Evolutionary conservation across 1,139 yeast species (phyloP).

Genomic region (Kodamaea alishanica): DNA sequence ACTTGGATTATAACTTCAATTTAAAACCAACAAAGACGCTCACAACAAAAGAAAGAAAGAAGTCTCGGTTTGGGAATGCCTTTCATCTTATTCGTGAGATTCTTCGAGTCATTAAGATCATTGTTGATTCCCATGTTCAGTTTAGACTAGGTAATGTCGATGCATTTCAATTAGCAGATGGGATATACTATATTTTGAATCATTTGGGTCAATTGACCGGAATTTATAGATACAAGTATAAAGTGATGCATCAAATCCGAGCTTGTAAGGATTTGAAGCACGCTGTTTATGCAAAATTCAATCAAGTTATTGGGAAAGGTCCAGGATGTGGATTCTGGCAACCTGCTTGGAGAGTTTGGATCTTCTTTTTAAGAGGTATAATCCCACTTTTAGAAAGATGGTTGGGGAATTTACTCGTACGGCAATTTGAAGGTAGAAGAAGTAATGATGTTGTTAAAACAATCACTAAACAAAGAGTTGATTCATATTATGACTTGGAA

Average conservation of each 20-base stretch:
- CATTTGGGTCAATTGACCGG: constrained; percentile 97
- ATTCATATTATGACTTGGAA: constrained; percentile 91
- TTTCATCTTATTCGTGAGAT: constrained; percentile 92
- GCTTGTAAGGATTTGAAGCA: constrained; percentile 95
- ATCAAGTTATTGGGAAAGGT: constrained; percentile 83
- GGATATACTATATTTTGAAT: constrained; percentile 80
- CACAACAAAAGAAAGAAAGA: constrained; percentile 93
- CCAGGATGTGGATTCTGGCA: constrained; percentile 99
- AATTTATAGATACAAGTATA: constrained; percentile 91
- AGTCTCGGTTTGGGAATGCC: constrained; percentile 94
- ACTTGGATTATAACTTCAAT: constrained; percentile 92
- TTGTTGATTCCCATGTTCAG: constrained; percentile 94
- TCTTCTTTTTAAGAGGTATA: constrained; percentile 87
- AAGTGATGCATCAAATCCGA: constrained; percentile 96
- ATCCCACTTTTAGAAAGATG: constrained; percentile 91
- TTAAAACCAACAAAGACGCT: constrained; percentile 93
- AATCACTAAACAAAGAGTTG: constrained; percentile 91
- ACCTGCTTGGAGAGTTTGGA: constrained; percentile 98
- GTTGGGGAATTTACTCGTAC: constrained; percentile 85
- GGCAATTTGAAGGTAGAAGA: constrained; percentile 95
- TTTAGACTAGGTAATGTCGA: constrained; percentile 86
- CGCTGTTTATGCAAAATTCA: constrained; percentile 79
- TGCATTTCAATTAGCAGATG: constrained; percentile 93
- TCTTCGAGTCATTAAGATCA: constrained; percentile 69
- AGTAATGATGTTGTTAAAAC: constrained; percentile 91